Evolutionary conservation across 2,329 filamentous ascomycete genomes (phyloP).

Genomic region (Eutypa lata): DNA sequence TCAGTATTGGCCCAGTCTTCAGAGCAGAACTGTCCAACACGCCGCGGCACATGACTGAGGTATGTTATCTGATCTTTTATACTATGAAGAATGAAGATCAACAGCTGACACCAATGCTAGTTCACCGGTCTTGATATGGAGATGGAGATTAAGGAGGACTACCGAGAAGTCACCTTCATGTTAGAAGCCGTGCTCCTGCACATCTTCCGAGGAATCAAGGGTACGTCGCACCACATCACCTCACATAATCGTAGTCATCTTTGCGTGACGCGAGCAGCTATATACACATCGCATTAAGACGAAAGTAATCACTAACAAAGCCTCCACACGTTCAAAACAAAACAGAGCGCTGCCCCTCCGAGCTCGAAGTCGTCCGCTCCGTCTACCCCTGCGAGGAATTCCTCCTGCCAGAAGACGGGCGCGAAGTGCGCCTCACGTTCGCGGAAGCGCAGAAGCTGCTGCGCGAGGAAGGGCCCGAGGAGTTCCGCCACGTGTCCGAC

Average conservation of each 20-base stretch:
- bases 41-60: conserved; percentile 78
- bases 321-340: neutral
- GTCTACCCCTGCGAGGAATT: conserved; percentile 78
- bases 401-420: conserved; percentile 69
- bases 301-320: neutral
- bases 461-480: conserved; percentile 67
- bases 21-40: conserved; percentile 85
- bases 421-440: conserved; percentile 75
- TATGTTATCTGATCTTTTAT: conserved; percentile 23
- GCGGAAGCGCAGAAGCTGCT: conserved; percentile 75
- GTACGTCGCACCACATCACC: conserved; percentile 10
- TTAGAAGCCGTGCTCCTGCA: conserved; percentile 72
- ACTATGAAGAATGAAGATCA: conserved; percentile 4
- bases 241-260: no score
- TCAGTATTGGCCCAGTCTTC: conserved; percentile 78
- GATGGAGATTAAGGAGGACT: conserved; percentile 80
- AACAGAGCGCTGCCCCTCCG: conserved; percentile 59
- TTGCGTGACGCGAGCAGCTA: no score
- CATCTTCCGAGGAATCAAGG: conserved; percentile 73
- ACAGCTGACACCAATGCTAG: conserved; percentile 28
- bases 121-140: conserved; percentile 88
- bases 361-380: conserved; percentile 69
- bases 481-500: conserved; percentile 66
- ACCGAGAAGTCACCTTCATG: conserved; percentile 70
- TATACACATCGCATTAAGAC: no score